Evolutionary conservation across 2,329 filamentous ascomycete genomes (phyloP).

Genomic region (Cytospora mali): DNA sequence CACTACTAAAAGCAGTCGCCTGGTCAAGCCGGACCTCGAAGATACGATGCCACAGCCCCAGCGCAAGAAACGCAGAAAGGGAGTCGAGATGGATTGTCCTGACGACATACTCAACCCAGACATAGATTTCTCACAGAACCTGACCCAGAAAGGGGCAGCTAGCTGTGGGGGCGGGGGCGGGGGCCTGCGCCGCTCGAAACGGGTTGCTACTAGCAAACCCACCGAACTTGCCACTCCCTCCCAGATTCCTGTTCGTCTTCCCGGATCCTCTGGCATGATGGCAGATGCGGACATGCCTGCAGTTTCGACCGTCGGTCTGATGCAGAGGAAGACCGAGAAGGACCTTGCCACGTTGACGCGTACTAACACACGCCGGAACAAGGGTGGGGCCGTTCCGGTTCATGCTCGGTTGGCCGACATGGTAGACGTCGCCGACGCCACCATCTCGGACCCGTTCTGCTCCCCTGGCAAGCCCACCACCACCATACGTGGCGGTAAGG

Average conservation of each 20-base stretch:
- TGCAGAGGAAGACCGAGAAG: slow-evolving; percentile 43
- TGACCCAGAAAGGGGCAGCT: slow-evolving; percentile 19
- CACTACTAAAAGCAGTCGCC: slow-evolving; percentile 29
- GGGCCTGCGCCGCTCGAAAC: slow-evolving; percentile 18
- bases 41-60: slow-evolving; percentile 35
- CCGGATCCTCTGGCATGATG: slow-evolving; percentile 35
- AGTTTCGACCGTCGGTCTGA: slow-evolving; percentile 26
- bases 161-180: too few relatives aligned
- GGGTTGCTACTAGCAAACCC: slow-evolving; percentile 31
- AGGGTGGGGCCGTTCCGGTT: slow-evolving; percentile 41
- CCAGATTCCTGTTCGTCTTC: slow-evolving; percentile 38
- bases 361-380: slow-evolving; percentile 50
- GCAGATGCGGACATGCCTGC: slow-evolving; percentile 32
- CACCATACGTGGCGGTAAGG: slow-evolving; percentile 29
- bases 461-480: not conserved
- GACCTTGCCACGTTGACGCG: slow-evolving; percentile 46
- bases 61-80: slow-evolving; percentile 37
- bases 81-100: slow-evolving; percentile 32
- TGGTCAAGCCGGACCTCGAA: slow-evolving; percentile 33
- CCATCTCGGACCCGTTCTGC: not conserved
- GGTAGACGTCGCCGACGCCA: not conserved
- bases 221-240: slow-evolving; percentile 35
- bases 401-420: slow-evolving; percentile 34
- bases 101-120: slow-evolving; percentile 33
- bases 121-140: slow-evolving; percentile 26